Base-by-base conservation (phyloP, 805 yeast species). In the Candida hispaniensis region DNA sequence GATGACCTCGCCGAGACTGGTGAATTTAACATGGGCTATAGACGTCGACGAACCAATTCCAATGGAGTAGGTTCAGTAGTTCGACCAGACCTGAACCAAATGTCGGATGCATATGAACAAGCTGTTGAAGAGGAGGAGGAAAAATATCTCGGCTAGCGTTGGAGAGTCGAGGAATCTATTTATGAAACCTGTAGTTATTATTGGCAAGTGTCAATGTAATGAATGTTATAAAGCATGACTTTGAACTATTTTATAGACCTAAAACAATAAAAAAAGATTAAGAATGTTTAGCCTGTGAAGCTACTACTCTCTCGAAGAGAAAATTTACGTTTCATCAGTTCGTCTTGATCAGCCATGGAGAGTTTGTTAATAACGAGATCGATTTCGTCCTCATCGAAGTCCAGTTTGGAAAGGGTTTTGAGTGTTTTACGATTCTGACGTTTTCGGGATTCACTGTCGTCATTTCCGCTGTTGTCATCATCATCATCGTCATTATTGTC, bases 1-100 rank as follows among this genome's bases (percentile, higher is more conserved):
- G 70, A 71, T 29, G 80, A 73, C 43, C 54, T 79, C 42, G 66
- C 70, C 41, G 71, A 69, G 35, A 59, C 66, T 12, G 80, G 76
- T 30, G 75, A 71, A 43, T 62, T 73, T 43, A 50, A 49, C 41
- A 52, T 58, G 40, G 39, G 49, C 28, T 54, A 52, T 40, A 24
- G 53, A n/a, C 52, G 60, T 19, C 50, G 61, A 25, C 48, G 57
- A 11, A 55, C 61, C 38, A 57, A 57, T 41, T 56, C 61, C 28
- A 32, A 32, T 6, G 36, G 36, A 6, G 36, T 32, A 5, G 36
- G 36, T 14, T 23, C 23, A 21, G 24, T 32, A 7, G 28, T 16
- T 16, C 28, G 36, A 14, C 36, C 36, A 5, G 36, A 32, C 28
- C 24, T 32, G 5, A 32, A 32, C 36, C 23, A 32, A 10, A 17